Conservation (phyloP, 208 protist genomes). For the Trypanosoma grayi region DNA sequence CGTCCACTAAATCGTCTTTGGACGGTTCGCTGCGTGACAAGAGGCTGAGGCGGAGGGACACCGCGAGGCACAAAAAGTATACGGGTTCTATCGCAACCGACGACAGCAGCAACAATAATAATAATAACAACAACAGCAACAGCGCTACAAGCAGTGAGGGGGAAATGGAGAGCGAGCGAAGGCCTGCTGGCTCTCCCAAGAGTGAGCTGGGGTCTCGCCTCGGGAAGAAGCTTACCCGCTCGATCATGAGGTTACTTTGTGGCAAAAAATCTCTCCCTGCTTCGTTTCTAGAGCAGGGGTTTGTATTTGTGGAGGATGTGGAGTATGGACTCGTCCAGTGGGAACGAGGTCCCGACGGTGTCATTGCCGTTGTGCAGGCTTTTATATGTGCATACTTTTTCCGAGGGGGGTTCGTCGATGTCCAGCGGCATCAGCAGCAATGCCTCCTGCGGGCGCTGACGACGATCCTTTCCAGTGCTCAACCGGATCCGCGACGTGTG, state of each 20-base stretch:
- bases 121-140: conserved; percentile 12
- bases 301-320: conserved; percentile 55
- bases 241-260: conserved; percentile 44
- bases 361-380: conserved; percentile 69
- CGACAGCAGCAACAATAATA: conserved; percentile 3
- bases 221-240: conserved; percentile 30
- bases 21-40: conserved; percentile 2
- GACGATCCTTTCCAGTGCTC: conserved; percentile 49
- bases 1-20: conserved; percentile 3
- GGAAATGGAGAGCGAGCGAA: background rate
- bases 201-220: conserved; percentile 6
- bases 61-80: background rate
- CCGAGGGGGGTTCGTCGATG: conserved; percentile 52
- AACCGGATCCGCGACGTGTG: conserved; percentile 51
- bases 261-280: conserved; percentile 27
- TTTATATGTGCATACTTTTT: conserved; percentile 66
- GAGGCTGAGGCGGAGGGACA: background rate
- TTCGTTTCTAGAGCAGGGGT: conserved; percentile 64
- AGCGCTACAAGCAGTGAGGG: background rate
- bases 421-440: conserved; percentile 47
- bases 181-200: background rate
- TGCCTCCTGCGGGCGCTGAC: conserved; percentile 52
- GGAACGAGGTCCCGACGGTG: conserved; percentile 48
- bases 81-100: background rate
- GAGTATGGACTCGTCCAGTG: conserved; percentile 72